A percentile compares a stretch with the other conserved stretches of the same genome.
These are phyloP conservation scores for Bipolaris sorokiniana DNA, from an alignment of 2,329 filamentous ascomycete genomes.

Conservation along the genomic window DNA sequence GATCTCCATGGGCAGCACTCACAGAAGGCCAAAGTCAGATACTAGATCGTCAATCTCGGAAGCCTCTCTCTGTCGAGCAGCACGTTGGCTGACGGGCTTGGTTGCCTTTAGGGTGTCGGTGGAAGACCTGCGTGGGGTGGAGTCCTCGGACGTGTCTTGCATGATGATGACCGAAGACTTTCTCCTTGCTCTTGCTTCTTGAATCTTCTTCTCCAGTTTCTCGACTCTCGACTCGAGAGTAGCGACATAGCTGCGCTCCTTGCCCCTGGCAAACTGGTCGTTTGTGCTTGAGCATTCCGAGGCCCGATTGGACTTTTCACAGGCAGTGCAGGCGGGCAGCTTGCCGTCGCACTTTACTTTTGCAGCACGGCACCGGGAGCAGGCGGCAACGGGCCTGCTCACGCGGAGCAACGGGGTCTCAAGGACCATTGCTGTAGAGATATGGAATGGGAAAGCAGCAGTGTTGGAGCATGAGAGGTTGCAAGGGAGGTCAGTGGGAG, in stretches of 20 bases:
- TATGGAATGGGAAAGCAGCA: constrained; percentile 14
- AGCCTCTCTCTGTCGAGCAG: constrained; percentile 68
- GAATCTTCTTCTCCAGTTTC: constrained; percentile 78
- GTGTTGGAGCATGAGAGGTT: constrained; percentile 2
- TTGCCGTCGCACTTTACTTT: constrained; percentile 99
- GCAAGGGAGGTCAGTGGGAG: background rate
- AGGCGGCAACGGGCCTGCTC: constrained; percentile 79
- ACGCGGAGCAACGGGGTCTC: constrained; percentile 70
- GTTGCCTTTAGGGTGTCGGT: constrained; percentile 42
- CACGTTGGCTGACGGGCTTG: constrained; percentile 46
- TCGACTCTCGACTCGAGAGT: constrained; percentile 92
- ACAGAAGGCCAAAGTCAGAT: constrained; percentile 92
- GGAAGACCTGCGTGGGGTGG: constrained; percentile 58
- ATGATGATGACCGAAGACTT: constrained; percentile 75
- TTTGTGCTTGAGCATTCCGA: constrained; percentile 92
- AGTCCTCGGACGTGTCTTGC: constrained; percentile 61
- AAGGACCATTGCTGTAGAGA: constrained; percentile 51
- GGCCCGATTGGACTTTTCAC: constrained; percentile 86
- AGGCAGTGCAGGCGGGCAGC: constrained; percentile 91
- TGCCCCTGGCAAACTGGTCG: constrained; percentile 93
- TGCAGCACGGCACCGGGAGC: constrained; percentile 81
- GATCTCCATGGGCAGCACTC: constrained; percentile 42
- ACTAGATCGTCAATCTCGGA: constrained; percentile 90
- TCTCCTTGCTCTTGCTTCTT: constrained; percentile 67
- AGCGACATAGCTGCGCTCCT: constrained; percentile 95